A percentile compares a stretch with the other conserved stretches of the same genome.
phyloP scores from a whole-genome alignment of 2,329 filamentous ascomycete genomes.

The Diaporthe caulivora region DNA sequence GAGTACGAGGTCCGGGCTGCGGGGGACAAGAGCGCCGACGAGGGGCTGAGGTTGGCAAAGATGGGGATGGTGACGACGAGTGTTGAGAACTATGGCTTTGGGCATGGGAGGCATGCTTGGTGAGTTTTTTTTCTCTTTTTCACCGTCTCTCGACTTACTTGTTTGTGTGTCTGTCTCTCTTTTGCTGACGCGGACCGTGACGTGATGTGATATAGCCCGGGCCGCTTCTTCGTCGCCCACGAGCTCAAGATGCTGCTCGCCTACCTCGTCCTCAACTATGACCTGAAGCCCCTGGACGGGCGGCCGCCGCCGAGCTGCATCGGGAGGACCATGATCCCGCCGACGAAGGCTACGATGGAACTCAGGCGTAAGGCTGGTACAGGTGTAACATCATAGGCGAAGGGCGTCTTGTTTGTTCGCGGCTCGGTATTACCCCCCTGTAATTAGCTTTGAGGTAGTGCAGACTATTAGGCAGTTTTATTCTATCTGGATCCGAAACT shows the following conservation, averaged over 20 bases:
- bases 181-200: too few species aligned
- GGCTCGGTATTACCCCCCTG: neutral
- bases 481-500: too few species aligned
- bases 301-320: constrained; percentile 58
- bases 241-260: constrained; percentile 68
- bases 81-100: constrained; percentile 64
- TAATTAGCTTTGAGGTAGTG: neutral
- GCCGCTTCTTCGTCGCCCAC: constrained; percentile 68
- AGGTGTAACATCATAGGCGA: constrained; percentile 1
- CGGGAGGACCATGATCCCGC: constrained; percentile 57
- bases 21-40: constrained; percentile 47
- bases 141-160: too few species aligned
- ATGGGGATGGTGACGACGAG: constrained; percentile 67
- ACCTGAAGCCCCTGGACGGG: constrained; percentile 57
- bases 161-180: too few species aligned
- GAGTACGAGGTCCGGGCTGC: constrained; percentile 48
- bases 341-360: constrained; percentile 49
- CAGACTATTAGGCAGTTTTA: too few species aligned
- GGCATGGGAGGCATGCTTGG: constrained; percentile 68
- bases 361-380: constrained; percentile 42
- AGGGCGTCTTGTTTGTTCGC: neutral
- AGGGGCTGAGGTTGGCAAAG: constrained; percentile 53
- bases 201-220: constrained; percentile 52
- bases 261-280: constrained; percentile 65
- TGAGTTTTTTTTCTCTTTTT: too few species aligned